phyloP scores from a whole-genome alignment of 202 grass and related monocot genomes.

The Carex sylvatica region DNA sequence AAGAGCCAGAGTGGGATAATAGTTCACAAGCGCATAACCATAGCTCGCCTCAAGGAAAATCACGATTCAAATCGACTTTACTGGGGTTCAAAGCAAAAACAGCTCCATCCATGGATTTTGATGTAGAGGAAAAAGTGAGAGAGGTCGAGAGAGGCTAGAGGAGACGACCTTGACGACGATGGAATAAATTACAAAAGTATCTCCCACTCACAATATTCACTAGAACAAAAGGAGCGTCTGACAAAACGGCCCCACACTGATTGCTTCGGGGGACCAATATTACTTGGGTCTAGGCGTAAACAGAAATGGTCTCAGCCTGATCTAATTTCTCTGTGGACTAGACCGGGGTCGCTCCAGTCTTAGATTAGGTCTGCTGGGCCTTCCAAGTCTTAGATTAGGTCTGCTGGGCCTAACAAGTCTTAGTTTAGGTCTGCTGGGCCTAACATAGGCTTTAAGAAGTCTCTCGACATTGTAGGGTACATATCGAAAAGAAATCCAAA shows the following conservation, averaged over 20 bases:
- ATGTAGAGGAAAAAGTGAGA: not conserved
- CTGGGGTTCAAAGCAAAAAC: not conserved
- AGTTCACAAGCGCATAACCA: not conserved
- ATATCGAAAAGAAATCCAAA: no score
- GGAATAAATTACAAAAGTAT: not conserved
- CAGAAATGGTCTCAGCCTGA: no score
- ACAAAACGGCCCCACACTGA: not conserved
- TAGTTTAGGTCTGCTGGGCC: not conserved
- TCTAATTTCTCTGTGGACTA: no score
- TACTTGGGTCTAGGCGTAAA: no score
- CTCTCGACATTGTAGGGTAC: no score
- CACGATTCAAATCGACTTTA: not conserved
- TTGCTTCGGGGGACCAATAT: no score
- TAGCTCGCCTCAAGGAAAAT: not conserved
- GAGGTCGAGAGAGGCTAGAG: not conserved
- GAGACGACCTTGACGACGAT: not conserved
- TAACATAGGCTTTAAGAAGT: not conserved
- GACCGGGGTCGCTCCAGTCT: not conserved
- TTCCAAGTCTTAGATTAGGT: not conserved
- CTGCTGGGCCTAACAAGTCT: not conserved
- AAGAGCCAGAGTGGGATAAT: not conserved
- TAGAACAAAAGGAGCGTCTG: not conserved
- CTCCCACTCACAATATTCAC: not conserved
- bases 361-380: not conserved
- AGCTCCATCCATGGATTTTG: constrained; percentile 8